Evolutionary conservation across 78 protist genomes (phyloP), one percentile per base, ranked within the genome.

Genomic region (Diacronema lutheri): DNA sequence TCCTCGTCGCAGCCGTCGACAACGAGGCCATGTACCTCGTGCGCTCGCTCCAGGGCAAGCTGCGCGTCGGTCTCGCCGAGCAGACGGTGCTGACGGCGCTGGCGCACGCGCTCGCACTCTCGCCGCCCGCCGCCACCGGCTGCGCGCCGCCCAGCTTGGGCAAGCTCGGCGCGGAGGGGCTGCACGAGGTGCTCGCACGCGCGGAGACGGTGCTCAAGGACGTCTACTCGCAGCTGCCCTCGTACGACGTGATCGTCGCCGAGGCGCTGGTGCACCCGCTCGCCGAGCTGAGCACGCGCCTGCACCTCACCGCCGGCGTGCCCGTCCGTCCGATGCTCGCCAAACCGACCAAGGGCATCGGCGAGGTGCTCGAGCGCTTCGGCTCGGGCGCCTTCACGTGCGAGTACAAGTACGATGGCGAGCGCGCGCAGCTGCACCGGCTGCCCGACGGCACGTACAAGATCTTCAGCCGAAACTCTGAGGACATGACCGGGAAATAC

Each of bases 321-420:
- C 35, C 66, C 33, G n/a, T 14, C 35, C 33, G 33, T 3, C 66
- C 99, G 46, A 97, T 97, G 99, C 91, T 97, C 13, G 99, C 99
- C 37, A 92, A 96, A 29, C 96, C 99, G 10, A 89, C 97, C 65
- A 73, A 55, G 58, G 95, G 95, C 31, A 73, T 96, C 37, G 35
- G 58, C 1, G 96, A 91, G 62, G 92, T 95, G 4, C 9, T 76
- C 33, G 77, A 10, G 35, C 25, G 38, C 10, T 37, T 64, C 60
- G 78, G 23, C 25, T 10, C 20, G 37, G 21, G 68, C 69, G 82
- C 35, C 19, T 97, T 96, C 90, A 95, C 97, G 4, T 94, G 98
- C 85, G 99, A 98, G 68, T 97, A 87, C 91, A 98, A 98, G 89
- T 98, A 98, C 79, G 99, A 98, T 61, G 99, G 99, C 29, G 87